Percentiles rank a stretch among this genome's conserved stretches.
Evolutionary conservation across 2,329 filamentous ascomycete genomes (phyloP).

Genomic region (Escovopsis sp.): DNA sequence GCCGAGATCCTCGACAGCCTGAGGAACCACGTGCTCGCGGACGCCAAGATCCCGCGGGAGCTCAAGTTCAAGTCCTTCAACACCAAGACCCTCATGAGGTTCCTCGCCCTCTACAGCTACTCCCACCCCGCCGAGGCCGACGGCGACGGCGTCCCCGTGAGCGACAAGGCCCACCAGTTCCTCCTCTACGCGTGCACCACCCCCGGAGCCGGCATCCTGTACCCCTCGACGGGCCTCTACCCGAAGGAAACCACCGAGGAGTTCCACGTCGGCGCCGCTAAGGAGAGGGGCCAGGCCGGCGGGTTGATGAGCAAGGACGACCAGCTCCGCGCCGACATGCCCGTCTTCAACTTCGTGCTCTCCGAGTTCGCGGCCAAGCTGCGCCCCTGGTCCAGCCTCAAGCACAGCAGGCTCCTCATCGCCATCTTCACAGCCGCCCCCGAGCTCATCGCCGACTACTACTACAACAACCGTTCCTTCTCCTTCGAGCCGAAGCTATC

Average conservation of each 20-base stretch:
- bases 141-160: slow-evolving; percentile 29
- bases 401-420: slow-evolving; percentile 69
- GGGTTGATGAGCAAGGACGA: slow-evolving; percentile 58
- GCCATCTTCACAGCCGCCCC: slow-evolving; percentile 69
- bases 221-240: slow-evolving; percentile 72
- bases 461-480: slow-evolving; percentile 64
- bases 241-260: slow-evolving; percentile 51
- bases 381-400: slow-evolving; percentile 66
- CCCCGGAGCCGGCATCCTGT: slow-evolving; percentile 56
- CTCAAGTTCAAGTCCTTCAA: slow-evolving; percentile 66
- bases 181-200: slow-evolving; percentile 63
- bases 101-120: slow-evolving; percentile 58
- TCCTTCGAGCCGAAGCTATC: slow-evolving; percentile 84
- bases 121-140: slow-evolving; percentile 27
- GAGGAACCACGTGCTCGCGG: slow-evolving; percentile 56
- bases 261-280: slow-evolving; percentile 8
- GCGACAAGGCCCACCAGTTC: slow-evolving; percentile 60
- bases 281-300: slow-evolving; percentile 17
- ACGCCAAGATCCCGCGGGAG: slow-evolving; percentile 57
- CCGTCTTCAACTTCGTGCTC: slow-evolving; percentile 66
- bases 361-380: slow-evolving; percentile 67
- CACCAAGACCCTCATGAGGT: slow-evolving; percentile 54
- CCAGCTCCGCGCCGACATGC: slow-evolving; percentile 49
- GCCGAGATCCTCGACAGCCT: slow-evolving; percentile 60
- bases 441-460: slow-evolving; percentile 80